Conservation (phyloP, 306 rosid species). For the Parietaria judaica region DNA sequence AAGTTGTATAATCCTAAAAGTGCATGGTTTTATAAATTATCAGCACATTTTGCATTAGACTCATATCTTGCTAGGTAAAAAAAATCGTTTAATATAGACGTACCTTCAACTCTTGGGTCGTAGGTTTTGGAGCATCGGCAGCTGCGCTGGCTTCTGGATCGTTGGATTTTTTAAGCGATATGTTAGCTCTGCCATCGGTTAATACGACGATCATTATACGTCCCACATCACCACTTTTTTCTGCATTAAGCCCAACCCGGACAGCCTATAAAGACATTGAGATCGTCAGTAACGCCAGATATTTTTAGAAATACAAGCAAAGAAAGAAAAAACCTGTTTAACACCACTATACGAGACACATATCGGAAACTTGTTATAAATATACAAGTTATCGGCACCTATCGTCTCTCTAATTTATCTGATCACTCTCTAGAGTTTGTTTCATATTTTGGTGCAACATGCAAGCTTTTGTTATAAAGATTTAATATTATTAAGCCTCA, state of each 20-base stretch:
- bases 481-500: too few species aligned
- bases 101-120: conserved; percentile 85
- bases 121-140: conserved; percentile 70
- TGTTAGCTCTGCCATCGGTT: conserved; percentile 95
- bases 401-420: too few species aligned
- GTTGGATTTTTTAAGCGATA: conserved; percentile 78
- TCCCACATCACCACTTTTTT: conserved; percentile 95
- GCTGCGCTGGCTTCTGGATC: conserved; percentile 74
- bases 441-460: too few species aligned
- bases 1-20: background rate
- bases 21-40: background rate
- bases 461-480: too few species aligned
- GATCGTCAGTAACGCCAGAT: conserved; percentile 18
- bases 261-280: conserved; percentile 54
- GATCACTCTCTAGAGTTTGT: too few species aligned
- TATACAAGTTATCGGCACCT: too few species aligned
- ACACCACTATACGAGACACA: background rate
- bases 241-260: conserved; percentile 95
- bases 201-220: conserved; percentile 93
- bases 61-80: conserved; percentile 7
- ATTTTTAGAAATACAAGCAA: background rate
- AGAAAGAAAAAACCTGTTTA: background rate
- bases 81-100: background rate
- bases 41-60: conserved; percentile 2
- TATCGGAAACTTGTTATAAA: too few species aligned